These are phyloP conservation scores for Phascolomyces articulosus DNA, from an alignment of 371 early-diverging fungal species.

Conservation along the genomic window DNA sequence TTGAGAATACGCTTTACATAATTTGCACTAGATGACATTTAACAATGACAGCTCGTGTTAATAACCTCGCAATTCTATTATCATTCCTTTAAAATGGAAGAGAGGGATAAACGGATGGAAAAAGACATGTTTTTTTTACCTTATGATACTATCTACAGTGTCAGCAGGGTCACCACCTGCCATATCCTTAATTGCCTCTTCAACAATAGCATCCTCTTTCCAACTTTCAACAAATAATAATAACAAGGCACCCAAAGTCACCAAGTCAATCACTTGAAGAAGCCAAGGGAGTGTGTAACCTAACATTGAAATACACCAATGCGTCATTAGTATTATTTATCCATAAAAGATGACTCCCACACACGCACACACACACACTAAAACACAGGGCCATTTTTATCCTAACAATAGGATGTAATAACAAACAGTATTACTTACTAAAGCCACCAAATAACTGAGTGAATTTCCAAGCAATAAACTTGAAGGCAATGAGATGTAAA, in stretches of 20 bases:
- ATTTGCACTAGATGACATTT: constrained; percentile 2
- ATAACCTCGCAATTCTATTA: too few relatives aligned
- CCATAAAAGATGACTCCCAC: too few relatives aligned
- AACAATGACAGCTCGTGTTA: not conserved
- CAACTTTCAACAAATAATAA: constrained; percentile 30
- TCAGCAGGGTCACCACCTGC: constrained; percentile 15
- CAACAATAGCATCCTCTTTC: constrained; percentile 20
- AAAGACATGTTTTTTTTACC: too few relatives aligned
- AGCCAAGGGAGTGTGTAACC: constrained; percentile 27
- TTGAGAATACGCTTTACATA: constrained; percentile 33
- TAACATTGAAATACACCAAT: not conserved
- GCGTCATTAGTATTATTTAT: too few relatives aligned
- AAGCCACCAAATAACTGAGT: constrained; percentile 30
- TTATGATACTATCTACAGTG: constrained; percentile 18
- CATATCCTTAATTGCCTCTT: constrained; percentile 24
- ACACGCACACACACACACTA: too few relatives aligned
- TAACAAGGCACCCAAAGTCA: constrained; percentile 20
- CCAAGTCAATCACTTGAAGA: constrained; percentile 23
- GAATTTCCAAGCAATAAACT: constrained; percentile 14
- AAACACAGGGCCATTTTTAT: too few relatives aligned
- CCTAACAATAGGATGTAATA: too few relatives aligned
- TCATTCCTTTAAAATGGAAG: not conserved
- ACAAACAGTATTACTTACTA: constrained; percentile 26
- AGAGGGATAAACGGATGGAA: not conserved
- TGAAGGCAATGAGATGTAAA: constrained; percentile 26